Conservation (phyloP, 306 rosid species). For the Trichosanthes truncata region DNA sequence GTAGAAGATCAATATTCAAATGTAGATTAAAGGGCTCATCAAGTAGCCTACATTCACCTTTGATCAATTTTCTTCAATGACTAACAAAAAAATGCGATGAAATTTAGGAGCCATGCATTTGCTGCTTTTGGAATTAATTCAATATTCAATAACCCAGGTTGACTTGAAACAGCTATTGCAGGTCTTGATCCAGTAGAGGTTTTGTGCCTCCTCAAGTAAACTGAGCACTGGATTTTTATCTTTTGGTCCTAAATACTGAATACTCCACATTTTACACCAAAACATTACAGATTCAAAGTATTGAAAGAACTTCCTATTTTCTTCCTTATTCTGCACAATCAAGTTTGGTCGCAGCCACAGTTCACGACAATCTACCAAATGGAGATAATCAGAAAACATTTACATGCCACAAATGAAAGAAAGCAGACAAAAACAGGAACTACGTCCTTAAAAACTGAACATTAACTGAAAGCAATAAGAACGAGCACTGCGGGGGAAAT, state of each 20-base stretch:
- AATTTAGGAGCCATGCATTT: not conserved
- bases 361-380: not conserved
- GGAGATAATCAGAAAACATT: not conserved
- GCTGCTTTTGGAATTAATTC: not conserved
- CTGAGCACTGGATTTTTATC: not conserved
- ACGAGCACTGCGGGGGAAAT: not conserved
- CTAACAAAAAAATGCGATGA: not conserved
- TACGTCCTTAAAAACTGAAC: not conserved
- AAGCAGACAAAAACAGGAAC: not conserved
- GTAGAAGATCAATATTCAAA: not conserved
- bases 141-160: not conserved
- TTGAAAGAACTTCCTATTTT: not conserved
- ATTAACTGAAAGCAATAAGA: not conserved
- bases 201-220: not conserved
- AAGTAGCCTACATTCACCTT: not conserved
- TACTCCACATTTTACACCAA: not conserved
- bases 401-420: not conserved
- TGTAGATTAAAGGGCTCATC: not conserved
- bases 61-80: not conserved
- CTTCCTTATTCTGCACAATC: not conserved
- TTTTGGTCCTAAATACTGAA: not conserved
- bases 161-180: not conserved
- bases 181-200: not conserved
- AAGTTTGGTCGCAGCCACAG: not conserved
- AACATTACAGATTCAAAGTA: not conserved